Conservation (phyloP, 345 rosid genomes). For the Salix purpurea region DNA sequence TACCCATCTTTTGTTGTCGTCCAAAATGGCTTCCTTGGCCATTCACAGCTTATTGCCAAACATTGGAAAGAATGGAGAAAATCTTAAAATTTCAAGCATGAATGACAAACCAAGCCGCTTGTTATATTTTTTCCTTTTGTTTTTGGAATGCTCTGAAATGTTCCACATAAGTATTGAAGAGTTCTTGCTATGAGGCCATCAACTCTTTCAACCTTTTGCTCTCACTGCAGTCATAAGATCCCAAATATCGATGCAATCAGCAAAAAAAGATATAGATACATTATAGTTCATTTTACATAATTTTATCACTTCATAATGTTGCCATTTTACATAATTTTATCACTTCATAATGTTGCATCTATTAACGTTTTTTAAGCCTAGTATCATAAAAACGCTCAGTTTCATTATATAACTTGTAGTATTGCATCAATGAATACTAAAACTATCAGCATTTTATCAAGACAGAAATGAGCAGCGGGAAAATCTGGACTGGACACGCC, state of each 20-base stretch:
- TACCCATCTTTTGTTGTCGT: not conserved
- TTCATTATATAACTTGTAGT: not conserved
- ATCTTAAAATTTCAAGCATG: not conserved
- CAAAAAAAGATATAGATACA: not conserved
- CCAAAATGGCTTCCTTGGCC: not conserved
- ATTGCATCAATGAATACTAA: not conserved
- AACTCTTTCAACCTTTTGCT: slow-evolving; percentile 39
- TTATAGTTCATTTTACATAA: no score
- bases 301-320: no score
- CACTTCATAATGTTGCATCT: no score
- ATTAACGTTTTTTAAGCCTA: not conserved
- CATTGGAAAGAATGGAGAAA: not conserved
- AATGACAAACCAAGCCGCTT: not conserved
- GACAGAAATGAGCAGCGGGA: not conserved
- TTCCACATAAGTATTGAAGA: not conserved
- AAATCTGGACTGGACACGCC: not conserved
- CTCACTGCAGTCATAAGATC: slow-evolving; percentile 33
- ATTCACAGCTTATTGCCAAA: not conserved
- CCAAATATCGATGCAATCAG: not conserved
- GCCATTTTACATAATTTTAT: no score
- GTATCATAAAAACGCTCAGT: not conserved
- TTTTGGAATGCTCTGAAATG: not conserved
- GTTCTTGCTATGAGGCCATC: slow-evolving; percentile 14
- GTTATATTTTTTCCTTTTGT: not conserved
- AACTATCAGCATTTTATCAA: not conserved